A percentile compares a stretch with the other conserved stretches of the same genome.
phyloP scores from a whole-genome alignment of 2,329 filamentous ascomycete genomes.

The Elsinoe arachidis region DNA sequence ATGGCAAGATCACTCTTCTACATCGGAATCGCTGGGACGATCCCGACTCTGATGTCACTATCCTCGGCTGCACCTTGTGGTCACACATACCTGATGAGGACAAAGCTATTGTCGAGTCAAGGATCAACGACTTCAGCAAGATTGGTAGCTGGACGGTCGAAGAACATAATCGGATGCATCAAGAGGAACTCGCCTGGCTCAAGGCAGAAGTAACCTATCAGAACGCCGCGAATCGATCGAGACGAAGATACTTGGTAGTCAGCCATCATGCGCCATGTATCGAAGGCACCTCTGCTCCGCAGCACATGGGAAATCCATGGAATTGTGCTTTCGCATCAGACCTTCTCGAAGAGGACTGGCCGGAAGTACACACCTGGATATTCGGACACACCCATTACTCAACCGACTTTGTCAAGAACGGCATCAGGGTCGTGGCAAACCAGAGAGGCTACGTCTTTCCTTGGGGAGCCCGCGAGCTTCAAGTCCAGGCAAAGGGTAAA shows the following conservation, averaged over 20 bases:
- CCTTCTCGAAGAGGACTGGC: slow-evolving; percentile 22
- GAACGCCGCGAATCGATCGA: background rate
- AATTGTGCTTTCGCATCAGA: slow-evolving; percentile 47
- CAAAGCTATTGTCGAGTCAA: slow-evolving; percentile 25
- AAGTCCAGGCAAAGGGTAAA: background rate
- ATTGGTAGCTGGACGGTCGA: slow-evolving; percentile 45
- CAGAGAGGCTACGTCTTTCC: background rate
- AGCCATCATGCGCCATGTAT: slow-evolving; percentile 51
- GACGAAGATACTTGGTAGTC: slow-evolving; percentile 29
- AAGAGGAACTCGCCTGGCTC: slow-evolving; percentile 44
- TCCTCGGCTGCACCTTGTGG: slow-evolving; percentile 51
- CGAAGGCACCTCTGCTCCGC: slow-evolving; percentile 39
- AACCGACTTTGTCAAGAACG: slow-evolving; percentile 27
- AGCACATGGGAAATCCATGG: slow-evolving; percentile 38
- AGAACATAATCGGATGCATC: slow-evolving; percentile 41
- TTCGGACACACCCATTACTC: slow-evolving; percentile 42
- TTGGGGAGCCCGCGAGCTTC: too few species aligned
- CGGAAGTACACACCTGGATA: slow-evolving; percentile 29
- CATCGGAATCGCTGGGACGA: slow-evolving; percentile 33
- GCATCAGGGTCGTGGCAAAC: slow-evolving; percentile 16
- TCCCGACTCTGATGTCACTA: slow-evolving; percentile 33
- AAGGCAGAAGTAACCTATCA: slow-evolving; percentile 28
- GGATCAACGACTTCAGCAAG: slow-evolving; percentile 41
- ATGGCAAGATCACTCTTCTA: slow-evolving; percentile 33
- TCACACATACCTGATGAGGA: slow-evolving; percentile 36